These are phyloP conservation scores for Hansenula anomala DNA, from an alignment of 1,139 yeast species.

Conservation along the genomic window DNA sequence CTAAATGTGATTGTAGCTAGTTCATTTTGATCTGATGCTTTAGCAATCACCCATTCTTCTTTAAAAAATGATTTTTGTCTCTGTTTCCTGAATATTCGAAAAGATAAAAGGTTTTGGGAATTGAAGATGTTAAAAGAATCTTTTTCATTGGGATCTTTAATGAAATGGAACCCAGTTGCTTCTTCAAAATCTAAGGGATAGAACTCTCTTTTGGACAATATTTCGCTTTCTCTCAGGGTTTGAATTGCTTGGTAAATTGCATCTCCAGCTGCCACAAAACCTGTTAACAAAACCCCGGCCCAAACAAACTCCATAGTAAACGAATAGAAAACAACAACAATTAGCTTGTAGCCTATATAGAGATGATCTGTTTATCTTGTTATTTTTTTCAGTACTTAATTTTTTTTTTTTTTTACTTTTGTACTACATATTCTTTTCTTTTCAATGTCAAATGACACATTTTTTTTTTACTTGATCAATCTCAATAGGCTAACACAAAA, in stretches of 20 bases:
- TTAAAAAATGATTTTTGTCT: neutral
- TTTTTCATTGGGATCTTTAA: neutral
- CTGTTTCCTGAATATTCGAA: neutral
- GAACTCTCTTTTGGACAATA: constrained; percentile 6
- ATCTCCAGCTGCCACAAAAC: neutral
- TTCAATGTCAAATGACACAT: constrained; percentile 2
- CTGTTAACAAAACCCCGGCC: no score
- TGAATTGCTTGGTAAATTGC: constrained; percentile 2
- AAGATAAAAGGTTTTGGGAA: neutral
- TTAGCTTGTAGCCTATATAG: no score
- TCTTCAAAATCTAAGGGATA: constrained; percentile 4
- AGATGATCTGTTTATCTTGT: neutral
- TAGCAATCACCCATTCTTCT: neutral
- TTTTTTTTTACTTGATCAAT: neutral
- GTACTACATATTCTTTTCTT: neutral
- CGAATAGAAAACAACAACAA: no score
- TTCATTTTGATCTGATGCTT: neutral
- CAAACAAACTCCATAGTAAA: no score
- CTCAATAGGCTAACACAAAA: neutral
- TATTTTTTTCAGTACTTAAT: neutral
- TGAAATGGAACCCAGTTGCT: constrained; percentile 1
- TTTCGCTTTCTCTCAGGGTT: constrained; percentile 1
- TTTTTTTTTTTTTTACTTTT: neutral
- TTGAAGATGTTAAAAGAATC: neutral
- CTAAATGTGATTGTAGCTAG: neutral